Percentiles rank a stretch among this genome's conserved stretches.
phyloP scores from a whole-genome alignment of 805 yeast species.

The Ogataea siamensis region DNA sequence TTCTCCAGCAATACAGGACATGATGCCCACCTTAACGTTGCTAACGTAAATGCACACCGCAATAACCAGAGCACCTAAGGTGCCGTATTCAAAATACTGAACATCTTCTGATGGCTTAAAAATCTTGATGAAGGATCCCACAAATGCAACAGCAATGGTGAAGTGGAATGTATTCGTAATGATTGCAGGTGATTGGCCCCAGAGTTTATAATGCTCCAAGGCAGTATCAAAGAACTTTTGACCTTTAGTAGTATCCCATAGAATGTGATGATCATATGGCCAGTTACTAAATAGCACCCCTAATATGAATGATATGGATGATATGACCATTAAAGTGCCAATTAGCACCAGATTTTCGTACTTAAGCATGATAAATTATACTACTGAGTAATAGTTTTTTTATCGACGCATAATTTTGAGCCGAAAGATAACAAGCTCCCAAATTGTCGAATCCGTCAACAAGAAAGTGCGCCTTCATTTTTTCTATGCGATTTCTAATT shows the following conservation, averaged over 20 bases:
- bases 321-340: conserved; percentile 28
- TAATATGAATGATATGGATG: conserved; percentile 66
- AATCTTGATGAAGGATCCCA: conserved; percentile 73
- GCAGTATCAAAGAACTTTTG: conserved; percentile 58
- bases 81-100: conserved; percentile 86
- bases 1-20: conserved; percentile 62
- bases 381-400: not conserved
- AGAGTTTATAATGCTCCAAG: conserved; percentile 66
- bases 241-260: conserved; percentile 59
- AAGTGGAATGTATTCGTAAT: conserved; percentile 62
- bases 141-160: conserved; percentile 60
- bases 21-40: conserved; percentile 78
- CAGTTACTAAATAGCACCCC: conserved; percentile 78
- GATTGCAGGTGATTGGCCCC: conserved; percentile 64
- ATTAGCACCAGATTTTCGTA: conserved; percentile 36
- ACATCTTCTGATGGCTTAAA: conserved; percentile 86
- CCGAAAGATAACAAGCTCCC: conserved; percentile 10
- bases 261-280: conserved; percentile 75
- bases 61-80: conserved; percentile 68
- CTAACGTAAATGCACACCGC: conserved; percentile 80
- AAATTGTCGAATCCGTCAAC: not conserved
- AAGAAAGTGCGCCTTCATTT: not conserved
- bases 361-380: conserved; percentile 20
- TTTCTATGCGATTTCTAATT: too few relatives aligned
- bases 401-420: conserved; percentile 1